A percentile compares a stretch with the other conserved stretches of the same genome.
phyloP scores from a whole-genome alignment of 768 basidiomycete genomes.

The Cantharellus cinnabarinus region DNA sequence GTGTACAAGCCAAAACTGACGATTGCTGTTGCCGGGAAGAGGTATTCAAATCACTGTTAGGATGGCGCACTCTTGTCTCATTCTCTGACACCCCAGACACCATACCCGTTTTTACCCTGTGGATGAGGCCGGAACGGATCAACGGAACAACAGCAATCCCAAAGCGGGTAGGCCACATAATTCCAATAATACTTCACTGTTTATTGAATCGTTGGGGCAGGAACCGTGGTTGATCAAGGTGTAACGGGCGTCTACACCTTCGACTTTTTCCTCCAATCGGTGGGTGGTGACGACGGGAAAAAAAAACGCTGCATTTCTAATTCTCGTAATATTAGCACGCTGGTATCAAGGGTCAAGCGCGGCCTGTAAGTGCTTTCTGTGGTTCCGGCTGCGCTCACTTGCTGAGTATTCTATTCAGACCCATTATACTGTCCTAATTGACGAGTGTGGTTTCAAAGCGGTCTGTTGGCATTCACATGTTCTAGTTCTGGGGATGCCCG shows the following conservation, averaged over 20 bases:
- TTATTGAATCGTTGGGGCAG: constrained; percentile 22
- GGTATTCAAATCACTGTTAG: constrained; percentile 10
- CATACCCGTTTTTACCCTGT: constrained; percentile 44
- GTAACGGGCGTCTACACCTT: constrained; percentile 41
- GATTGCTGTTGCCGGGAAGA: constrained; percentile 68
- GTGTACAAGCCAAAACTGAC: constrained; percentile 43
- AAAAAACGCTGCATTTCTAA: background rate
- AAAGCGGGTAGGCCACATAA: constrained; percentile 6
- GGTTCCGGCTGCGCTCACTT: background rate
- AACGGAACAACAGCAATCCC: constrained; percentile 44
- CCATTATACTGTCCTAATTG: background rate
- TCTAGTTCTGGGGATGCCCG: background rate
- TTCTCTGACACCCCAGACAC: constrained; percentile 12
- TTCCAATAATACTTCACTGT: background rate
- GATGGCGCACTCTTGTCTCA: background rate
- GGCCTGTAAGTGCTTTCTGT: background rate
- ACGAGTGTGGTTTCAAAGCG: background rate
- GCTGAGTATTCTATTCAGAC: background rate
- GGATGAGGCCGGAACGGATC: constrained; percentile 26
- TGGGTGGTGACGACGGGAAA: background rate
- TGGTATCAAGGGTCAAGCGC: background rate
- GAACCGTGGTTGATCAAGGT: constrained; percentile 64
- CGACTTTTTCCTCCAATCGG: constrained; percentile 23
- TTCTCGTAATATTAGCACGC: background rate
- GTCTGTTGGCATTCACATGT: background rate